Evolutionary conservation across 192 early-diverging fungal genomes (phyloP), one percentile per base, ranked within the genome.

Genomic region (Lobosporangium transversale): DNA sequence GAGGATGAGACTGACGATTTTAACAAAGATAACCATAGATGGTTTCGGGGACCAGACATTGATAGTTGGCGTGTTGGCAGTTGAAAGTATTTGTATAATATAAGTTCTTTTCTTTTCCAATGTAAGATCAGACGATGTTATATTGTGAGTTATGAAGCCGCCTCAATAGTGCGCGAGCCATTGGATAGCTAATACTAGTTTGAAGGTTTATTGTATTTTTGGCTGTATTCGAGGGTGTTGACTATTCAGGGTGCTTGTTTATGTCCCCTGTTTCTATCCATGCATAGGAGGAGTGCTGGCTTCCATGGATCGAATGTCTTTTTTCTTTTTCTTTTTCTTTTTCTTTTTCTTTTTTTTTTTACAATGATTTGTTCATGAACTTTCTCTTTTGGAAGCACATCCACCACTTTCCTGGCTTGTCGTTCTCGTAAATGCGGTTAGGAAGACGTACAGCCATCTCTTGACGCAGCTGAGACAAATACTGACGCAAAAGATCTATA

Each of bases 321-420:
- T 35, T 35, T 35, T 31, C 15, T 14, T 54, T 54, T 31, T 35
- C 11, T 53, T 53, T 53, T 30, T 53, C 15, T 30, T 10, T 33
- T 7, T 36, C 35, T 56, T 24, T 23, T 37, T 10, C 31, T 49
- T n/a, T n/a, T 21, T 59, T 27, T 29, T 29, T 21, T 63, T 86
- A 85, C 62, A 94, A 83, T 29, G 86, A 79, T 83, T 96, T 88
- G 73, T 91, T 91, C 97, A 99, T 99, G 74, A 99, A 99, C 85
- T 97, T 95, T 68, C 96, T 88, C 89, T 98, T 99, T 73, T 94
- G 90, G 87, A 99, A 99, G 76, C 93, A 92, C 88, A 99, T 86
- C 98, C 98, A 99, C 97, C 97, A 99, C 79, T 99, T 99, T 87
- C 92, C 94, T 17, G 94, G 92, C 76, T 93, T 86, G 18, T 86